Base-by-base conservation (phyloP, 164 flowering plant genomes). In the Magnolia kwangsiensis region DNA sequence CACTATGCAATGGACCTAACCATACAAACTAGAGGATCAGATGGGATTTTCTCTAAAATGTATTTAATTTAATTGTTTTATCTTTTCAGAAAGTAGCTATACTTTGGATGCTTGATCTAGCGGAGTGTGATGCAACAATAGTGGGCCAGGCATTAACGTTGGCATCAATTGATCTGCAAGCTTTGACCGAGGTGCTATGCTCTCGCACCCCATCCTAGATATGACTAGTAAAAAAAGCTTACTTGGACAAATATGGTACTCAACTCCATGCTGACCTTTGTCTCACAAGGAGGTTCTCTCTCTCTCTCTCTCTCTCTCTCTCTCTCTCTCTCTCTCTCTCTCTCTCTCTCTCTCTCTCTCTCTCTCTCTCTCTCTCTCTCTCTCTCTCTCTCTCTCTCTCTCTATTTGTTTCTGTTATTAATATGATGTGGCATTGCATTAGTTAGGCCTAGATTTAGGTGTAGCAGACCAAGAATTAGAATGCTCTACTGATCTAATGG, bases 101-200 rank as follows among this genome's bases (percentile, higher is more conserved):
- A 18, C 83, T 85, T 9, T 87, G 89, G 89, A 68, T 87, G 82
- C 79, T 63, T 20, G 82, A 82, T 76, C 87, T 85, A 4, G 79
- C 75, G 0, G 66, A 72, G 45, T 66, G 89, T n/a, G 88, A 87
- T 74, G 89, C 85, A 18, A 50, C 63, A 0, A 31, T 80, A 7
- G 51, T 83, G 71, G 72, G 76, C 55, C 63, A 78, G 69, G 78
- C 84, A 9, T 72, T 87, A 24, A 63, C 23, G 20, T 79, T 76
- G 21, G 8, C 75, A 18, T 50, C 51, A 3, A 13, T 66, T 24
- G 84, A 81, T 72, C 74, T 71, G 10, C 55, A 66, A 69, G 83
- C 84, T 73, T 83, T 80, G 3, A 82, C 85, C 24, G 88, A 87
- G 75, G 74, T 87, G 2, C 81, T 87, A 67, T 85, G 89, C 63